These are phyloP conservation scores for Parathielavia hyrcaniae DNA, from an alignment of 495 filamentous ascomycete species.

Conservation along the genomic window DNA sequence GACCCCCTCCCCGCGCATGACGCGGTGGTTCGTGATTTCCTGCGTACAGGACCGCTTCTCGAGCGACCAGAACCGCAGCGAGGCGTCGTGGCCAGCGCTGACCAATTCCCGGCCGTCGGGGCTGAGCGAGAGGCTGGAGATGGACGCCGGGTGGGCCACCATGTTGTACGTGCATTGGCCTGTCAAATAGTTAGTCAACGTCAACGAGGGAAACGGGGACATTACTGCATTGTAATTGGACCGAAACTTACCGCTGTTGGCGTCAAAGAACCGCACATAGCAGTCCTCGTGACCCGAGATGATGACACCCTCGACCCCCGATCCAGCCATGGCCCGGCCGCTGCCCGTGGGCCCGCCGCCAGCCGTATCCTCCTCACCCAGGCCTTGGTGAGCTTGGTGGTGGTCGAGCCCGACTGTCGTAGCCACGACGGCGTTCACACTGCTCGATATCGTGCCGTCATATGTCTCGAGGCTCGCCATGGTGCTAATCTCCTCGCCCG, in stretches of 20 bases:
- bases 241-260: slow-evolving; percentile 89
- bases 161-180: slow-evolving; percentile 99
- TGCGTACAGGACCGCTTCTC: slow-evolving; percentile 91
- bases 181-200: slow-evolving; percentile 44
- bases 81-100: slow-evolving; percentile 90
- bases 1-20: slow-evolving; percentile 92
- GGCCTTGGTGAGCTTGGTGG: slow-evolving; percentile 42
- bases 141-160: slow-evolving; percentile 89
- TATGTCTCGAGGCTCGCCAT: slow-evolving; percentile 95
- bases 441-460: slow-evolving; percentile 72
- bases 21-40: slow-evolving; percentile 81
- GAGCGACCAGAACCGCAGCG: slow-evolving; percentile 92
- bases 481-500: slow-evolving; percentile 80
- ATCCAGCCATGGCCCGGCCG: slow-evolving; percentile 50
- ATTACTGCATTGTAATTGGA: no score
- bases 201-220: not conserved
- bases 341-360: slow-evolving; percentile 71
- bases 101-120: slow-evolving; percentile 92
- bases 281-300: slow-evolving; percentile 94
- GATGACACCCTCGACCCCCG: slow-evolving; percentile 81
- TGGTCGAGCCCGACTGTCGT: slow-evolving; percentile 73
- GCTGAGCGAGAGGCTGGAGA: slow-evolving; percentile 81
- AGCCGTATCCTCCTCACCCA: slow-evolving; percentile 51
- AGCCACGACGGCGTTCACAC: slow-evolving; percentile 87
- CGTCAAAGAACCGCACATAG: slow-evolving; percentile 94